These are phyloP conservation scores for Puccinia novopanici DNA, from an alignment of 1,284 basidiomycete species.

Conservation along the genomic window DNA sequence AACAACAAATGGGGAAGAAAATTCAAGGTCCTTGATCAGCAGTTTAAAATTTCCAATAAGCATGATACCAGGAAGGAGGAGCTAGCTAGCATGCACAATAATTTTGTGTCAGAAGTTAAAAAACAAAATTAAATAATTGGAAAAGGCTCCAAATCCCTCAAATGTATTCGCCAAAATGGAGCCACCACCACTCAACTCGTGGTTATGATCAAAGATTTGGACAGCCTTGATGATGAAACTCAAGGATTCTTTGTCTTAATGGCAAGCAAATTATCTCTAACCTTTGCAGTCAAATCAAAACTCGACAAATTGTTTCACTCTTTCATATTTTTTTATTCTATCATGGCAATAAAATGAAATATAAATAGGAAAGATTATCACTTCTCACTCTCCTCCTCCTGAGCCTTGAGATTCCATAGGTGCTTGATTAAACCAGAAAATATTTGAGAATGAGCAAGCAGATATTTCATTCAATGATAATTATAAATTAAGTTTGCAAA, in stretches of 20 bases:
- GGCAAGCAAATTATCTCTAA: not conserved
- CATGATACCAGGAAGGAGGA: not conserved
- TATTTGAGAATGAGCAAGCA: not conserved
- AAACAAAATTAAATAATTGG: not conserved
- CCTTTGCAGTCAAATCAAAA: not conserved
- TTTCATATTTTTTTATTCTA: not conserved
- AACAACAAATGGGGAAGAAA: not conserved
- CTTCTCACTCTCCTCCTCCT: not conserved
- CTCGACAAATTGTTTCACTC: not conserved
- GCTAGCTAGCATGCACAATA: not conserved
- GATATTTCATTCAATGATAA: not conserved
- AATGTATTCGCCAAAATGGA: not conserved
- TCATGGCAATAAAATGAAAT: conserved; percentile 1
- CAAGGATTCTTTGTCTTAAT: not conserved
- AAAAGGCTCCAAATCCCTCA: not conserved
- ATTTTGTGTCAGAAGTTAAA: not conserved
- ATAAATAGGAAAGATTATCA: not conserved
- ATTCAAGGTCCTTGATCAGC: not conserved
- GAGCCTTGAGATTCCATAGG: not conserved
- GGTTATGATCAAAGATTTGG: not conserved
- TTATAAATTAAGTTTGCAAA: not conserved
- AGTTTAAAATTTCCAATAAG: no score
- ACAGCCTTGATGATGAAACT: not conserved
- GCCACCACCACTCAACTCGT: not conserved
- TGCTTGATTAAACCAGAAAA: not conserved